A percentile compares a stretch with the other conserved stretches of the same genome.
Evolutionary conservation across 495 filamentous ascomycete species (phyloP).

Genomic region (Lophiostoma macrostomum): DNA sequence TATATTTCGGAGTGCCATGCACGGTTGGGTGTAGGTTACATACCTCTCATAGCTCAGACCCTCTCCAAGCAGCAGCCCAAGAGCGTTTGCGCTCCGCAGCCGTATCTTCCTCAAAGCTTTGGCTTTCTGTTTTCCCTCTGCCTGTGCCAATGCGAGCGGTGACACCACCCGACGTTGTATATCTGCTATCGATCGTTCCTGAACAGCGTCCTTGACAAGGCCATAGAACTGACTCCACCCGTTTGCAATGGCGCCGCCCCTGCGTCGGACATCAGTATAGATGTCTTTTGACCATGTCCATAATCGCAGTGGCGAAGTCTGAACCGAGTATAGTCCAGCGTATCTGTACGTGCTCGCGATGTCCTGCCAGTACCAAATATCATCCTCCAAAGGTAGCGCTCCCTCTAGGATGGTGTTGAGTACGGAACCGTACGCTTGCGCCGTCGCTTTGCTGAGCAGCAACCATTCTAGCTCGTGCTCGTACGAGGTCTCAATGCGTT

Average conservation of each 20-base stretch:
- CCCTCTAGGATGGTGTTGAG: constrained; percentile 71
- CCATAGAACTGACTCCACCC: constrained; percentile 77
- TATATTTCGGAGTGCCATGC: too few species aligned
- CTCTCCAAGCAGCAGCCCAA: constrained; percentile 82
- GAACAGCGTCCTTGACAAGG: constrained; percentile 68
- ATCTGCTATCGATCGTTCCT: constrained; percentile 58
- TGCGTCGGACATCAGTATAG: constrained; percentile 53
- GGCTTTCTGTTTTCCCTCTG: constrained; percentile 69
- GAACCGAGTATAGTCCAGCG: constrained; percentile 72
- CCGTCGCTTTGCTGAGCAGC: constrained; percentile 77
- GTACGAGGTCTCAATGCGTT: constrained; percentile 41
- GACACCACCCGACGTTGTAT: constrained; percentile 60
- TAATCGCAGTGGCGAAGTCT: constrained; percentile 71
- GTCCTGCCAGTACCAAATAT: constrained; percentile 92
- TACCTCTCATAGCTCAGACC: constrained; percentile 55
- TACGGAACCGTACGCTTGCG: constrained; percentile 76
- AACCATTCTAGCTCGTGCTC: constrained; percentile 83
- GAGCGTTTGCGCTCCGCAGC: constrained; percentile 75
- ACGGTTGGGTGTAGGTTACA: too few species aligned
- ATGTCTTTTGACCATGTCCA: constrained; percentile 64
- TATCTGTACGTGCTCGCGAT: constrained; percentile 68
- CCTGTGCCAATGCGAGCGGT: constrained; percentile 65
- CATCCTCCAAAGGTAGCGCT: constrained; percentile 74
- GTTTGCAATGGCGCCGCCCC: constrained; percentile 47
- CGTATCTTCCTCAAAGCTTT: constrained; percentile 62